phyloP scores from a whole-genome alignment of 495 filamentous ascomycete species.

The Talaromyces thailandensis region DNA sequence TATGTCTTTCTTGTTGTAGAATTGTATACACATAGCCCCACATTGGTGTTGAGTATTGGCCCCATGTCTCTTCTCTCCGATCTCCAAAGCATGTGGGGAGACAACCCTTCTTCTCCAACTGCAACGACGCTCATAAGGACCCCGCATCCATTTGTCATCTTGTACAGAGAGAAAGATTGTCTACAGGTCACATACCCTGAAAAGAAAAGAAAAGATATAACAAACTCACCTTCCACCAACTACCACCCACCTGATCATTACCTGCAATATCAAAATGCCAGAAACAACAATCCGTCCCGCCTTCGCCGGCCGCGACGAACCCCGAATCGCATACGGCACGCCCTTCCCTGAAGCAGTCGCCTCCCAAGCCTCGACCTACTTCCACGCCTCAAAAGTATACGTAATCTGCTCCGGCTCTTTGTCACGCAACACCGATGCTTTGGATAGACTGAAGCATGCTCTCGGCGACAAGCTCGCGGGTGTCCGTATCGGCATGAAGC shows the following conservation, averaged over 20 bases:
- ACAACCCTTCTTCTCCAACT: background rate
- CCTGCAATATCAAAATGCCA: background rate
- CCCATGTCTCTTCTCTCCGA: background rate
- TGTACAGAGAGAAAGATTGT: background rate
- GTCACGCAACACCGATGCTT: constrained; percentile 40
- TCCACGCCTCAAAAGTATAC: constrained; percentile 45
- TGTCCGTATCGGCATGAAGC: constrained; percentile 45
- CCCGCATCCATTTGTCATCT: background rate
- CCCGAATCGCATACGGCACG: constrained; percentile 42
- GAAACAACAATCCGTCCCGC: constrained; percentile 34
- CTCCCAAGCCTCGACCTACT: constrained; percentile 40
- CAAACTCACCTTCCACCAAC: background rate
- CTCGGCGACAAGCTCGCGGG: constrained; percentile 42
- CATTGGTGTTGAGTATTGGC: background rate
- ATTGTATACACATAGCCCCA: background rate
- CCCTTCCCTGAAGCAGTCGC: constrained; percentile 40
- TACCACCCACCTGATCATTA: background rate
- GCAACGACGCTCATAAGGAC: background rate
- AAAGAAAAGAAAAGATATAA: no score
- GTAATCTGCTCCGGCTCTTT: constrained; percentile 53
- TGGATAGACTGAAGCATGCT: constrained; percentile 34
- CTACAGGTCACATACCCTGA: background rate
- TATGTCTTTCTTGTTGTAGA: background rate
- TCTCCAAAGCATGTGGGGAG: background rate
- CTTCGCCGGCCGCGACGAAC: constrained; percentile 26